Base-by-base conservation (phyloP, 2,329 filamentous ascomycete genomes). In the Colletotrichum sp. region DNA sequence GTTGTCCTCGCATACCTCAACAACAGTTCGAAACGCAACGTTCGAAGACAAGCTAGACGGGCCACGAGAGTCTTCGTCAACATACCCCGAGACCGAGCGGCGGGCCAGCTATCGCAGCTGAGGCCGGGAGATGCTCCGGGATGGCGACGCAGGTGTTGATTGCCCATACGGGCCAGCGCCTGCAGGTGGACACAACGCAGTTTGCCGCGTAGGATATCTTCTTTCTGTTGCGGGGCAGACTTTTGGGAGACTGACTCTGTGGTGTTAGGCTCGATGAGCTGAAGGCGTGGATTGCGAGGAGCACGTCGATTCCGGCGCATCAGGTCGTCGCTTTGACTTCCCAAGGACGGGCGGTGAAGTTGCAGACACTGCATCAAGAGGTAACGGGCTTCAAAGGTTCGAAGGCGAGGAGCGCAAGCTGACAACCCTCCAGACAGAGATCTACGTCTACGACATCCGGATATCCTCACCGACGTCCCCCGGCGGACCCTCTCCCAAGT, bases 111-210 rank as follows among this genome's bases (percentile, higher is more conserved):
- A 61, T 71, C 57, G 74, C 66, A 75, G 72, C 74, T 63, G 48
- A 21, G 38, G 60, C 52, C 61, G 32, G 84, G 86, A 86, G 82
- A 90, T 90, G 88, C 87, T 87, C 88, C 87, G 91, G 89, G 86
- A 98, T 98, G 95, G 94, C 95, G 88, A 92, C 96, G 84, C 93
- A 95, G 88, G 93, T 98, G 86, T 95, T 95, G 89, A 93, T 98
- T 84, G 96, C 95, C 90, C 96, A 98, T 88, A 96, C 94, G 86
- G 96, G 96, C 89, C 93, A 95, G 89, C 93, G 94, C 87, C 90
- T 98, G 83, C 90, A 93, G 84, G 91, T 94, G 84, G 95, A 98
- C 87, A 92, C 93, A 79, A 90, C 93, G 78, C 91, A 92, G 83
- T 94, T 96, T 85, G 89, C 91, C 80, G 94, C 93, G 94, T 95